Evolutionary conservation across 2,329 filamentous ascomycete genomes (phyloP), one percentile per base, ranked within the genome.

Genomic region (Pseudogymnoascus pannorum): DNA sequence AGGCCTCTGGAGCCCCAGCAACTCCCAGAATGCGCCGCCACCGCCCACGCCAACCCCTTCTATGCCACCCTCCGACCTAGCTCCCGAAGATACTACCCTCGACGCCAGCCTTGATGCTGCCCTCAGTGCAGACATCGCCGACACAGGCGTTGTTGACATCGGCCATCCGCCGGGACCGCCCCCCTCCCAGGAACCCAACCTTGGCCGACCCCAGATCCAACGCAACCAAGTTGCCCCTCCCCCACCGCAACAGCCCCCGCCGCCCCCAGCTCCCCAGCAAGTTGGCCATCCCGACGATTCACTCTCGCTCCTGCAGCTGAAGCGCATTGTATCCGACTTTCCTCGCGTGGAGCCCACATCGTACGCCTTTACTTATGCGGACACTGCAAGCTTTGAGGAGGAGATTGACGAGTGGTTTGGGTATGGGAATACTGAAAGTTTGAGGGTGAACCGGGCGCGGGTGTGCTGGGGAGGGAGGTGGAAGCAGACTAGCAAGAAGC

Each of bases 391-490:
- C 0, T 87, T 96, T 68, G 85, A 89, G 16, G 91, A 94, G 65
- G 94, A 99, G 77, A 81, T 99, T 57, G 91, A 97, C 72, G 94
- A 99, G 76, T 99, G 94, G 94, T 99, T 99, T 75, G 86, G 88
- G 60, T 97, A 97, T 75, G 88, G 89, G 68, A 87, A 91, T 64
- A 89, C 89, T 74, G 92, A 97, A 72, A 89, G 90, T 76, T 82
- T 87, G 54, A 87, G 92, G 69, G 79, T 97, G 57, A 82, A 89
- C 60, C 84, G 87, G 60, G 87, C 89, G 18, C 89, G 90, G 70
- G 80, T 85, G 36, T 86, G 87, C 2, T 97, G 96, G 70, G 84
- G 92, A 65, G 83, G 85, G 71, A 83, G 87, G 70, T 96, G 90
- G 90, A 76, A 81, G 67, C 78, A 81, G 70, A 72, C 77, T 14